These are phyloP conservation scores for Mortierella claussenii DNA, from an alignment of 192 early-diverging fungal genomes.

Conservation along the genomic window DNA sequence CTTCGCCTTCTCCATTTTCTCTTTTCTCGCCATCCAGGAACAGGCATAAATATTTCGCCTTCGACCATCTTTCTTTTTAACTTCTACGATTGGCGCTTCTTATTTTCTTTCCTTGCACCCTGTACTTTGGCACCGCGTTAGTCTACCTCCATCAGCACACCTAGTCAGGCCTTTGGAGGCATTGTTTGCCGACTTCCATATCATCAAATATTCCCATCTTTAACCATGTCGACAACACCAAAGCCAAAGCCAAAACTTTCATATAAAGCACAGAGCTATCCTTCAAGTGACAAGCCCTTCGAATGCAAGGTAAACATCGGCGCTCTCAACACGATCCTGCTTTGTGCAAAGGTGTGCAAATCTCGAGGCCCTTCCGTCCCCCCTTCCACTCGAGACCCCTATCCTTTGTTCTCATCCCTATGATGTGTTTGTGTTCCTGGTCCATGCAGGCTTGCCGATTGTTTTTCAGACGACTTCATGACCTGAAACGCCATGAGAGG, in stretches of 20 bases:
- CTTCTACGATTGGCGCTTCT: background rate
- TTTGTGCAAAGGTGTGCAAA: too few relatives aligned
- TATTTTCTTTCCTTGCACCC: background rate
- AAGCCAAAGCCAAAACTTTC: slow-evolving; percentile 52
- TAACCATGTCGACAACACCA: slow-evolving; percentile 9
- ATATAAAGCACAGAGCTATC: slow-evolving; percentile 52
- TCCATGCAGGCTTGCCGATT: slow-evolving; percentile 52
- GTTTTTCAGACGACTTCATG: slow-evolving; percentile 63
- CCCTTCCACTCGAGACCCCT: background rate
- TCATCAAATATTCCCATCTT: background rate
- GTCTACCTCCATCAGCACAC: background rate
- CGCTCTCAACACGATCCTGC: too few relatives aligned
- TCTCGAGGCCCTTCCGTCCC: too few relatives aligned
- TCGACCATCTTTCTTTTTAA: background rate
- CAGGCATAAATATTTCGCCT: background rate
- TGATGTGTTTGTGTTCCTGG: background rate
- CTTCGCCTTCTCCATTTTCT: background rate
- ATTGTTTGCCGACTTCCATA: background rate
- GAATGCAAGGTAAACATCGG: slow-evolving; percentile 51
- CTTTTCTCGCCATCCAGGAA: background rate
- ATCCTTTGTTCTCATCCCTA: background rate
- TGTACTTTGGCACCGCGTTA: background rate
- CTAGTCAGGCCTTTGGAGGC: background rate
- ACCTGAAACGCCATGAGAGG: slow-evolving; percentile 64
- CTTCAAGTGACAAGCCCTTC: slow-evolving; percentile 50